Conservation (phyloP, 2,329 filamentous ascomycete species). For the Emydomyces testavorans region DNA sequence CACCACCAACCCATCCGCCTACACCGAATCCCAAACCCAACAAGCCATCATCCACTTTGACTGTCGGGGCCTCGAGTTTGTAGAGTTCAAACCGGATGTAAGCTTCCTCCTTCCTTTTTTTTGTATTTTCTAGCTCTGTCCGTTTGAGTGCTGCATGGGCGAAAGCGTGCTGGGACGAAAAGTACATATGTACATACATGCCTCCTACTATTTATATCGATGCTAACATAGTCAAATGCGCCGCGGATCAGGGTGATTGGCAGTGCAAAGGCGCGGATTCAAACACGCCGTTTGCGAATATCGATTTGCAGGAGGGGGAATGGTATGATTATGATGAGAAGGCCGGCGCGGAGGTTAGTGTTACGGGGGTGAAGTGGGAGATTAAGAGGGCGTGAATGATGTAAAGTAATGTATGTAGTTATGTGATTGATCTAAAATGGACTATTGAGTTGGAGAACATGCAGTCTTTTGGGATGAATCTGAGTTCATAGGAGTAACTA, state of each 20-base stretch:
- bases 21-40: constrained; percentile 47
- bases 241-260: constrained; percentile 63
- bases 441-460: background rate
- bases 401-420: background rate
- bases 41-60: constrained; percentile 83
- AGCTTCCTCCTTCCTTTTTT: constrained; percentile 20
- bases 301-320: constrained; percentile 79
- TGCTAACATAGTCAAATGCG: background rate
- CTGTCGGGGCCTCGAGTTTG: constrained; percentile 86
- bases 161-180: too few relatives aligned
- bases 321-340: constrained; percentile 99
- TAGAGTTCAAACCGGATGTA: constrained; percentile 82
- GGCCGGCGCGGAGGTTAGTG: constrained; percentile 77
- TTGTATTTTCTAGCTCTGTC: background rate
- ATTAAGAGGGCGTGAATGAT: constrained; percentile 55
- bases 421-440: too few relatives aligned
- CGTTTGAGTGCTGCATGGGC: background rate
- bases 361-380: constrained; percentile 80
- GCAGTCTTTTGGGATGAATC: background rate
- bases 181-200: background rate
- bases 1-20: constrained; percentile 59
- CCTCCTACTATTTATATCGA: background rate
- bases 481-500: background rate
- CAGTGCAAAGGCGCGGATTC: constrained; percentile 71
- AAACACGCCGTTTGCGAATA: constrained; percentile 63